Evolutionary conservation across 2,329 filamentous ascomycete genomes (phyloP), one percentile per base, ranked within the genome.

Genomic region (Leptoxyphium fumago): DNA sequence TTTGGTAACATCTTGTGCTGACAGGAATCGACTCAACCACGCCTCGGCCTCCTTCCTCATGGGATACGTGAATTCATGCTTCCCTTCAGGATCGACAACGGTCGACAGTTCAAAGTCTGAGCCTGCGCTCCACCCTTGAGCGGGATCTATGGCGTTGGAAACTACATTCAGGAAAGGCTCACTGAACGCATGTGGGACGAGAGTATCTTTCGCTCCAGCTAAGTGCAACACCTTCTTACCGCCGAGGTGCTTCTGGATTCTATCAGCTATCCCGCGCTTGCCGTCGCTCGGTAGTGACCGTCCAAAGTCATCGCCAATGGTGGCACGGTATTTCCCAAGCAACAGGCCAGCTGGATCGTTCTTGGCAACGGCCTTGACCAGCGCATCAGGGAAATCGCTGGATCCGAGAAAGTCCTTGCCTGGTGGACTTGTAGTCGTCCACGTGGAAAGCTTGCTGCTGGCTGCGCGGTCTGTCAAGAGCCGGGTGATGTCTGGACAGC

Each of bases 401-500:
- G 82, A 87, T 2, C 86, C 85, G 1, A 93, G 57, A 55, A 96
- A 93, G 0, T 71, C 64, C 0, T 68, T 62, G 0, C 79, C 80
- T 0, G 71, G 69, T 0, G 72, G 69, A 13, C 74, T 66, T 10
- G 71, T 69, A 2, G 67, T 61, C 0, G 72, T 74, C 11, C 52
- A 52, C 0, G 77, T 74, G 11, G 70, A 50, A 10, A 82, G 67
- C 55, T 80, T 84, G 0, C 81, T 82, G 32, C 80, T 68, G 5
- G 75, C 69, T 1, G 89, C 89, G 10, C 91, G 84, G 54, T 89
- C 80, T 8, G 69, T 71, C 77, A 96, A 82, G 13, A 96, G 68
- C 61, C 83, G 71, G 50, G 80, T 76, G 55, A 84, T 94, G 63
- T 98, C 89, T 1, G 88, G 86, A 61, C 87, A 94, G 1, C 89